phyloP scores from a whole-genome alignment of 164 flowering plant species.

The Piper betle region DNA sequence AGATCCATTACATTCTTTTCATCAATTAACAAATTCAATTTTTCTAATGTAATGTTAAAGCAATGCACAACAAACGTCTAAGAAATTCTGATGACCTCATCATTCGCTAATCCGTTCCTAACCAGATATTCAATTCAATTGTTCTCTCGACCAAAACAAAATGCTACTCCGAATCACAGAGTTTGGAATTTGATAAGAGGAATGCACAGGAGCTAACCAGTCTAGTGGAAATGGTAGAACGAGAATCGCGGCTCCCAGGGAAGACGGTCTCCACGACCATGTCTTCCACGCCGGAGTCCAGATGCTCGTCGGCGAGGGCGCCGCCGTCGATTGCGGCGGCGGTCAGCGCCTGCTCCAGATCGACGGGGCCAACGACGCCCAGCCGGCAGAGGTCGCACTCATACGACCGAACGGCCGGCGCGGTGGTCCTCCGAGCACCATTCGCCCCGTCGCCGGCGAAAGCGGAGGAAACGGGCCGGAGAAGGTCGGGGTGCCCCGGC shows the following conservation, averaged over 20 bases:
- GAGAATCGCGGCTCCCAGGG: conserved; percentile 55
- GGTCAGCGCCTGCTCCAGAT: conserved; percentile 59
- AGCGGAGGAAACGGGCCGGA: not conserved
- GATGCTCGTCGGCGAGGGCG: conserved; percentile 56
- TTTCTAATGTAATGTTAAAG: no score
- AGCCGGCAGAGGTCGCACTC: conserved; percentile 66
- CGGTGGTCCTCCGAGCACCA: conserved; percentile 7
- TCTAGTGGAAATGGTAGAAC: conserved; percentile 68
- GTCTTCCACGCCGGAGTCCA: conserved; percentile 32
- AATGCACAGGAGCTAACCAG: conserved; percentile 36
- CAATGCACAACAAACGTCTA: no score
- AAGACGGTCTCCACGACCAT: conserved; percentile 87
- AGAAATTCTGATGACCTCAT: no score
- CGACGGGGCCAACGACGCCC: conserved; percentile 56
- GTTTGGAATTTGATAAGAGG: no score
- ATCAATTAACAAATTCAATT: no score
- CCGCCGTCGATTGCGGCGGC: conserved; percentile 99
- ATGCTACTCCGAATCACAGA: not conserved
- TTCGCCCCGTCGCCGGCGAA: not conserved
- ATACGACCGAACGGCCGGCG: conserved; percentile 57
- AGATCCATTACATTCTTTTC: no score
- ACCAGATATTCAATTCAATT: no score
- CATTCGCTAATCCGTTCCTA: no score
- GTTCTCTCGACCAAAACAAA: no score
- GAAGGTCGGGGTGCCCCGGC: not conserved